phyloP scores from a whole-genome alignment of 2,329 filamentous ascomycete species.

The Bipolaris victoriae region DNA sequence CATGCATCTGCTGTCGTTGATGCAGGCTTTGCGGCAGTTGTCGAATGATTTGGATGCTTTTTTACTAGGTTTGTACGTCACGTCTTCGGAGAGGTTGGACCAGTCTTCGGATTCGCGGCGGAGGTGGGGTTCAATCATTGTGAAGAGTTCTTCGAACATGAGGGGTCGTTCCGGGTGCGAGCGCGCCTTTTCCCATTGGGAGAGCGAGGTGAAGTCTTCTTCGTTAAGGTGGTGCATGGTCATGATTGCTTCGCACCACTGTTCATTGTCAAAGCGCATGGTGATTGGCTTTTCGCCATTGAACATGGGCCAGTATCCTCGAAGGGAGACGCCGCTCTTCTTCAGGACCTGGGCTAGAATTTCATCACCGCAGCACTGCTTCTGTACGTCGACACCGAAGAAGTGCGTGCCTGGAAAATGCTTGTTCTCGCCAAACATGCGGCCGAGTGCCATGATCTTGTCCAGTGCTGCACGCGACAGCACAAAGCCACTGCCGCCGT shows the following conservation, averaged over 20 bases:
- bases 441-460: constrained; percentile 45
- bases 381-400: constrained; percentile 44
- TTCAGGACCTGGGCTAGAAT: constrained; percentile 48
- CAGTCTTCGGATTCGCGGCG: constrained; percentile 37
- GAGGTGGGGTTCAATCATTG: constrained; percentile 36
- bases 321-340: constrained; percentile 43
- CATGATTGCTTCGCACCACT: constrained; percentile 54
- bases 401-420: constrained; percentile 41
- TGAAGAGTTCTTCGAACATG: constrained; percentile 45
- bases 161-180: constrained; percentile 34
- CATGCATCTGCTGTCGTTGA: constrained; percentile 37
- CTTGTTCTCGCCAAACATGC: constrained; percentile 45
- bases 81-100: constrained; percentile 43
- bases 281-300: constrained; percentile 52
- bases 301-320: constrained; percentile 54
- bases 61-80: constrained; percentile 27
- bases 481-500: constrained; percentile 54
- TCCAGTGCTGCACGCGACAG: constrained; percentile 59
- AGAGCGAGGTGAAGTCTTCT: constrained; percentile 37
- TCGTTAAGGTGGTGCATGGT: constrained; percentile 47
- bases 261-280: constrained; percentile 46
- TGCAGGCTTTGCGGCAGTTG: constrained; percentile 38
- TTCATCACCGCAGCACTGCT: constrained; percentile 49
- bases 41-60: constrained; percentile 34
- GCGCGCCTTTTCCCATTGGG: constrained; percentile 37